Evolutionary conservation across 2,329 filamentous ascomycete genomes (phyloP).

Genomic region (Colletotrichum sp.): DNA sequence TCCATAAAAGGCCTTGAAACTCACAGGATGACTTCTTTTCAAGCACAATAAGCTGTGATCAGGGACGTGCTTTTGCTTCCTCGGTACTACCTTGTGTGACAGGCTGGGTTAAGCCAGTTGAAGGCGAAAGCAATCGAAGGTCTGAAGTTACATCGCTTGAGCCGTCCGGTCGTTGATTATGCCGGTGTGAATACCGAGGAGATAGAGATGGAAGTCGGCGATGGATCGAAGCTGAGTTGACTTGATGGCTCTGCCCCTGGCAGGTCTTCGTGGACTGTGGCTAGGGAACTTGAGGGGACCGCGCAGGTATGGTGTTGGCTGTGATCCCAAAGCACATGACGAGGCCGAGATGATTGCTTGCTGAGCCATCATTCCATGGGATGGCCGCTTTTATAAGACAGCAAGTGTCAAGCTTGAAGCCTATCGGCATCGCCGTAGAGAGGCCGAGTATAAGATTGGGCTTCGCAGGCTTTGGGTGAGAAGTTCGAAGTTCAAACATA

Average conservation of each 20-base stretch:
- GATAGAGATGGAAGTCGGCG: not conserved
- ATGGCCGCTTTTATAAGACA: rapidly evolving
- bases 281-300: too few relatives aligned
- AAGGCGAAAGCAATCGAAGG: rapidly evolving
- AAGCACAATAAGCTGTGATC: not conserved
- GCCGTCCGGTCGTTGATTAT: rapidly evolving
- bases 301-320: too few relatives aligned
- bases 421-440: rapidly evolving
- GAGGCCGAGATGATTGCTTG: too few relatives aligned
- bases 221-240: too few relatives aligned
- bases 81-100: not conserved
- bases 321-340: too few relatives aligned
- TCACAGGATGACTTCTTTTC: rapidly evolving
- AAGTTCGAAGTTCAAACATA: too few relatives aligned
- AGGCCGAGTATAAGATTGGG: rapidly evolving
- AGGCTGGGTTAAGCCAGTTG: rapidly evolving
- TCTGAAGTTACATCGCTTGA: rapidly evolving
- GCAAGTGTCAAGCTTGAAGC: rapidly evolving
- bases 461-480: too few relatives aligned
- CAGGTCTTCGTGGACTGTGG: too few relatives aligned
- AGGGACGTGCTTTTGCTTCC: not conserved
- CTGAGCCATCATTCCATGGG: not conserved
- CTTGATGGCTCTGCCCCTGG: too few relatives aligned
- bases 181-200: rapidly evolving
- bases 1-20: rapidly evolving